phyloP scores from a whole-genome alignment of 495 filamentous ascomycete species.

The Wilcoxina mikolae region DNA sequence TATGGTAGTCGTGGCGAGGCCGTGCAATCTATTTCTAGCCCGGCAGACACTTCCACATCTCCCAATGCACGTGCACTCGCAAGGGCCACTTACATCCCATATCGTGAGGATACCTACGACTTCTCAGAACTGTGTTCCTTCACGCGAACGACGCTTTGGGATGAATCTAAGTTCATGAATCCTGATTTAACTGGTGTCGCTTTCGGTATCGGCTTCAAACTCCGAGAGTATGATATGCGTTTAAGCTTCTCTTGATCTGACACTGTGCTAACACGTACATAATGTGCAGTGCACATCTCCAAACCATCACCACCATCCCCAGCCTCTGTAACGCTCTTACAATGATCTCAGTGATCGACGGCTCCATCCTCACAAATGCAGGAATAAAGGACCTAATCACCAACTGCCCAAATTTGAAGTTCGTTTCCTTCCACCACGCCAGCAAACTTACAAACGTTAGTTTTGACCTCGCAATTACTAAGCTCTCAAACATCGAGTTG shows the following conservation, averaged over 20 bases:
- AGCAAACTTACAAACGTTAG: background rate
- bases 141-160: background rate
- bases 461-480: background rate
- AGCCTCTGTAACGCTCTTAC: background rate
- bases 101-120: background rate
- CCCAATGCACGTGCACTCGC: background rate
- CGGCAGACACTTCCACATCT: background rate
- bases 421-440: background rate
- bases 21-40: background rate
- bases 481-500: background rate
- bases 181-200: background rate
- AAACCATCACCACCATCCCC: slow-evolving; percentile 1
- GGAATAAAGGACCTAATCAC: background rate
- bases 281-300: background rate
- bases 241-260: background rate
- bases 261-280: background rate
- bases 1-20: background rate
- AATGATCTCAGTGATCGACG: background rate
- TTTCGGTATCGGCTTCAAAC: background rate
- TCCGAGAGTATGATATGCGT: background rate
- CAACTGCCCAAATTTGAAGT: background rate
- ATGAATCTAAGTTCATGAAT: background rate
- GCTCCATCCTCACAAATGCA: background rate
- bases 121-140: background rate
- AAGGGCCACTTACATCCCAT: background rate